These are phyloP conservation scores for Fusarium anguioides DNA, from an alignment of 2,329 filamentous ascomycete species.

Conservation along the genomic window DNA sequence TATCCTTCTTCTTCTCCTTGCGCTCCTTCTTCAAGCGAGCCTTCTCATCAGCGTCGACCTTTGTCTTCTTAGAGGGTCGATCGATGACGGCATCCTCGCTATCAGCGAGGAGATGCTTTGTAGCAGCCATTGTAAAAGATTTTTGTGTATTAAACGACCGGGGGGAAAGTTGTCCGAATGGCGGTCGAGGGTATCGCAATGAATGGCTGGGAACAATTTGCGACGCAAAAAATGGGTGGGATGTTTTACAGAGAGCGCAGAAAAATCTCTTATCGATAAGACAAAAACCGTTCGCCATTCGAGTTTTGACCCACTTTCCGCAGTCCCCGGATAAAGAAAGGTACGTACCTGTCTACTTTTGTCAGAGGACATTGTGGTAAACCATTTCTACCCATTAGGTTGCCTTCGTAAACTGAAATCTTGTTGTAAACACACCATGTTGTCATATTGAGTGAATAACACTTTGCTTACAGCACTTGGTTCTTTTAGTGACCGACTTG, in stretches of 20 bases:
- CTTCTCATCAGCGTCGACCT: constrained; percentile 50
- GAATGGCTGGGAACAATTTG: constrained; percentile 34
- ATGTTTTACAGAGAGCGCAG: constrained; percentile 30
- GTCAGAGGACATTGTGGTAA: constrained; percentile 1
- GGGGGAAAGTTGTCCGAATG: constrained; percentile 5
- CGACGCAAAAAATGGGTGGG: constrained; percentile 39
- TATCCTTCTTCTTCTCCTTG: constrained; percentile 56
- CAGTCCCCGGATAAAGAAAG: background rate
- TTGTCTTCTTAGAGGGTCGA: constrained; percentile 55
- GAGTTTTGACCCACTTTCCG: constrained; percentile 18
- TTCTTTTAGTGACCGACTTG: background rate
- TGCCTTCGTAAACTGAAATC: too few species aligned
- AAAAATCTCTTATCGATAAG: constrained; percentile 51
- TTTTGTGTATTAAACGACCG: background rate
- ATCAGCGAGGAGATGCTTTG: constrained; percentile 54
- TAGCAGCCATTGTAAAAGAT: constrained; percentile 52
- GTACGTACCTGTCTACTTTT: constrained; percentile 23
- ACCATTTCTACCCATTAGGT: background rate
- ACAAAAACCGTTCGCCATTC: background rate
- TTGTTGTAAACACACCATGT: background rate
- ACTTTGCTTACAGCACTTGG: background rate
- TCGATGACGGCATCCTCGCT: constrained; percentile 46
- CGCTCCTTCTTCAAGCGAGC: constrained; percentile 54
- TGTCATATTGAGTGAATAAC: background rate
- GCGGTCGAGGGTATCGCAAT: constrained; percentile 33